Evolutionary conservation across 768 basidiomycete species (phyloP), one percentile per base, ranked within the genome.

Genomic region (Macrolepiota albuminosa): DNA sequence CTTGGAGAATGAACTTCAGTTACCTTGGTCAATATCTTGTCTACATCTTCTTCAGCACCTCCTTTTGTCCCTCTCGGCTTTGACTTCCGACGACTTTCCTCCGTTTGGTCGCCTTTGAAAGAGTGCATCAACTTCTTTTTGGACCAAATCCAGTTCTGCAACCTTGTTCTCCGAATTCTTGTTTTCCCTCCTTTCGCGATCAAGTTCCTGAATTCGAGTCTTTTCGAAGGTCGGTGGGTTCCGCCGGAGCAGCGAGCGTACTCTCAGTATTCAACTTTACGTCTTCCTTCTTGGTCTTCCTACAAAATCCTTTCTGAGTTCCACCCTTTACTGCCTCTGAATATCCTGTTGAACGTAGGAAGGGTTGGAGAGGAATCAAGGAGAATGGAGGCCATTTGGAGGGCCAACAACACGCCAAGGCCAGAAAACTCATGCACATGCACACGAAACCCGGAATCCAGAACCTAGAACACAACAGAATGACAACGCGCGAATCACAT

Each of bases 1-100:
- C 24, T 14, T 52, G 52, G 9, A 53, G 37, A 29, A 53, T 24
- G 10, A 53, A 37, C 37, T 53, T 53, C 8, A 37, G 26, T 53
- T 53, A 29, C 29, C 29, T 29, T 61, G 64, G 13, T 67, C 55
- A n/a, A 47, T 10, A 2, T 47, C 54, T 18, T 31, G 47, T 14
- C 21, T 66, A 46, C 6, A 58, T 55, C 21, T 58, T 43, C 14
- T n/a, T 48, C 9, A 39, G n/a, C 36, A 34, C 57, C 13, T 26
- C 18, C 8, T 21, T 24, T 10, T 34, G 21, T 21, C 7, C 4
- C 14, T 48, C 29, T 61, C 31, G 8, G 4, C n/a, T 29, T 54
- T 29, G 1, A 42, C 1, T 21, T 43, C 21, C 21, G 21, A 21
- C 21, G 21, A 21, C 21, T 21, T 21, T 21, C n/a, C 14, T 7